Base-by-base conservation (phyloP, 257 asterid genomes). In the Misopates orontium region DNA sequence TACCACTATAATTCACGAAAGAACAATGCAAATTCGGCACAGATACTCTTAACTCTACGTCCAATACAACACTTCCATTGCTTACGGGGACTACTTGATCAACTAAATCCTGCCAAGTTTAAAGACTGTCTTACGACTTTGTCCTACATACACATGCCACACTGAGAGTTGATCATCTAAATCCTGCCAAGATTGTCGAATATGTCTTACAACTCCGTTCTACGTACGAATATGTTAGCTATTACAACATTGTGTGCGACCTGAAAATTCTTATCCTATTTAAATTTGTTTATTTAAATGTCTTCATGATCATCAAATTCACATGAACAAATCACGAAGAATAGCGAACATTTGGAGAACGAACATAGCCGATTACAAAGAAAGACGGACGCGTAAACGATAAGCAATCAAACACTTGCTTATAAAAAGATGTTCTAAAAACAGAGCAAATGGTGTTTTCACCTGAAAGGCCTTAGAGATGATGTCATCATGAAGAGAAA, bases 401-500 rank as follows among this genome's bases (percentile, higher is more conserved):
- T n/a, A n/a, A n/a, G n/a, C n/a, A 36, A 3, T 32, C 6, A 25
- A 13, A 66, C 24, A 36, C 20, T 5, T 3, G 42, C 42, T 36
- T 36, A 8, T 19, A 21, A 10, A 28, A 25, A 11, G 81, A 60
- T 21, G 10, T 13, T 41, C 24, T n/a, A n/a, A 28, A 10, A 14
- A 77, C 9, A 64, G 53, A 53, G 25, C 18, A 32, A 31, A 55
- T 13, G 45, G 20, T 56, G n/a, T n/a, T n/a, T n/a, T 70, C 73
- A 86, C 96, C 96, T 89, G 96, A 84, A 89, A 89, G 15, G 96
- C 88, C 83, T 89, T 89, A 13, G 96, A 89, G 77, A 89, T 84
- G 41, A 89, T 75, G 71, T 89, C 96, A 71, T 89, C 96, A 24
- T 89, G 97, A 67, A 85, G 86, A 24, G 90, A 82, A 31, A 90